Percentiles rank a stretch among this genome's conserved stretches.
Conservation (phyloP, 345 rosid genomes). For the Eucalyptus caleyi region DNA sequence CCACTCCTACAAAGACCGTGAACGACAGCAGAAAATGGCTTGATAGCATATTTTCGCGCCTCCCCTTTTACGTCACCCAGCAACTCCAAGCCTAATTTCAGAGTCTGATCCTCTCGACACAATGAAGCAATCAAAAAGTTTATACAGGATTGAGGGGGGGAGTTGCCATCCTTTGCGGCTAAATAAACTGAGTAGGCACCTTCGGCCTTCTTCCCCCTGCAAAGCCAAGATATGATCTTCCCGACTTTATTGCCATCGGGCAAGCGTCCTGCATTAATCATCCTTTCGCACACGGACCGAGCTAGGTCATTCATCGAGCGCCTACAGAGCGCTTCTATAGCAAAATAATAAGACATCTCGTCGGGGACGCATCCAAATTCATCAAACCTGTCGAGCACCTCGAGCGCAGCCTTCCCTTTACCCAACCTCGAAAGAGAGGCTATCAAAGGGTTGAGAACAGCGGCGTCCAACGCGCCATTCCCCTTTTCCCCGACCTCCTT, state of each 20-base stretch:
- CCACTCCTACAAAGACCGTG: conserved; percentile 54
- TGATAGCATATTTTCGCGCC: conserved; percentile 39
- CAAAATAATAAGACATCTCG: conserved; percentile 42
- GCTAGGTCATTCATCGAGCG: conserved; percentile 43
- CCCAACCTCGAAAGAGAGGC: conserved; percentile 58
- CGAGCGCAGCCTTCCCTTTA: conserved; percentile 56
- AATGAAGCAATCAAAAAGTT: conserved; percentile 37
- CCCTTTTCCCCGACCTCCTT: conserved; percentile 38
- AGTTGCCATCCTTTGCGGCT: conserved; percentile 32
- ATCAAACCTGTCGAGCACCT: conserved; percentile 47
- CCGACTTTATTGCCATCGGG: conserved; percentile 43
- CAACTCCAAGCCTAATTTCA: conserved; percentile 44
- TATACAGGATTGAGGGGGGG: conserved; percentile 30
- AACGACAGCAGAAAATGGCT: conserved; percentile 62
- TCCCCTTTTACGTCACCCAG: conserved; percentile 38
- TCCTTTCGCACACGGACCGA: conserved; percentile 50
- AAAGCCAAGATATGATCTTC: conserved; percentile 58
- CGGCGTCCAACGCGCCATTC: conserved; percentile 19
- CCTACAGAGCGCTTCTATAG: conserved; percentile 53
- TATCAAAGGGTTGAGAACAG: conserved; percentile 50
- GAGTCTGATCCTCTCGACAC: conserved; percentile 44
- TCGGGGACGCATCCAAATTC: conserved; percentile 45
- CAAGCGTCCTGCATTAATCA: conserved; percentile 38
- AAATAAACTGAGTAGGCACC: conserved; percentile 42
- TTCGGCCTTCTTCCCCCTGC: conserved; percentile 45